Conservation (phyloP, 768 basidiomycete genomes). For the Grammothele lineata region DNA sequence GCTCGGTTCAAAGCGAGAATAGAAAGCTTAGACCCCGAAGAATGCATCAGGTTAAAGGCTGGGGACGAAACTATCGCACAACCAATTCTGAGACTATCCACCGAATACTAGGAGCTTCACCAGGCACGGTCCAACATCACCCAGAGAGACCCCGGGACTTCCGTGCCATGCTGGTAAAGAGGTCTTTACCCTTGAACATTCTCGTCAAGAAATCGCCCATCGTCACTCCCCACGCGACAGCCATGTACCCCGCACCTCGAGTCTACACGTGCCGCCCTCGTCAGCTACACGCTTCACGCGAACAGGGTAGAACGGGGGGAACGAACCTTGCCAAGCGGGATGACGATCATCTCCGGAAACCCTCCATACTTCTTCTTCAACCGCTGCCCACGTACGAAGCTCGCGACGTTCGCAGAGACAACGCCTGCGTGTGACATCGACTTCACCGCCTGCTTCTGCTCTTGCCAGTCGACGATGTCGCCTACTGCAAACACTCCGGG, state of each 20-base stretch:
- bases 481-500: constrained; percentile 61
- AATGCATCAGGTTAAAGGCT: too few relatives aligned
- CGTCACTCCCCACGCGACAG: constrained; percentile 26
- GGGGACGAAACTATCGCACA: too few relatives aligned
- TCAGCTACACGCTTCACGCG: background rate
- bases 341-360: constrained; percentile 45
- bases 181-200: constrained; percentile 25
- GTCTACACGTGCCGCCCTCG: constrained; percentile 10
- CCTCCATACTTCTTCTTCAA: constrained; percentile 42
- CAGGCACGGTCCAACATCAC: too few relatives aligned
- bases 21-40: too few relatives aligned
- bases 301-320: background rate
- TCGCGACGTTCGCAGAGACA: constrained; percentile 46
- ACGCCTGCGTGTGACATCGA: constrained; percentile 38
- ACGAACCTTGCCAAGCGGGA: constrained; percentile 51
- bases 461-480: constrained; percentile 58
- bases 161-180: constrained; percentile 18
- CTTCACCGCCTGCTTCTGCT: constrained; percentile 60
- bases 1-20: too few relatives aligned
- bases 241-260: constrained; percentile 26
- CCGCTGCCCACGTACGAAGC: constrained; percentile 35
- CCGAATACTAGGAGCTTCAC: too few relatives aligned
- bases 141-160: constrained; percentile 6
- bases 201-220: constrained; percentile 25
- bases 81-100: too few relatives aligned